These are phyloP conservation scores for Zygosaccharomyces sapae DNA, from an alignment of 1,139 yeast species.

Conservation along the genomic window DNA sequence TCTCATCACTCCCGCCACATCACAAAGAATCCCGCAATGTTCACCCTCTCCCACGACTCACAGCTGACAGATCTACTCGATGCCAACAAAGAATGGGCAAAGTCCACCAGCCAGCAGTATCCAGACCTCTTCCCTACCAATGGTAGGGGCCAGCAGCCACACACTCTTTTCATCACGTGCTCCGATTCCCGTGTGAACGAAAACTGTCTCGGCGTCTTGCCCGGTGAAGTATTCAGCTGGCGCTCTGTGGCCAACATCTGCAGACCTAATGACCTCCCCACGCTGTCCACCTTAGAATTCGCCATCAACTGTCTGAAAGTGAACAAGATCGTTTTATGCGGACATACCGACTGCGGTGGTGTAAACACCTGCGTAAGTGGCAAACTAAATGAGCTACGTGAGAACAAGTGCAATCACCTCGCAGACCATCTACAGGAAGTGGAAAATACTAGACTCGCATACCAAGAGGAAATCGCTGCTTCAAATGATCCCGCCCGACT, in stretches of 20 bases:
- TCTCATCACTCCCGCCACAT: background rate
- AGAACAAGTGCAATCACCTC: constrained; percentile 41
- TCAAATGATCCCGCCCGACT: constrained; percentile 24
- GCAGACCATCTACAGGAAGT: constrained; percentile 43
- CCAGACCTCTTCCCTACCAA: constrained; percentile 66
- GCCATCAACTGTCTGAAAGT: constrained; percentile 87
- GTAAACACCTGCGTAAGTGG: constrained; percentile 78
- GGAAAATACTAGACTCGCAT: constrained; percentile 44
- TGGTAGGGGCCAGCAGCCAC: constrained; percentile 86
- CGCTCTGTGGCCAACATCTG: constrained; percentile 88
- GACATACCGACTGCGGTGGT: constrained; percentile 99
- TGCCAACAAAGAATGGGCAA: constrained; percentile 67
- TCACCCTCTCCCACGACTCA: constrained; percentile 55
- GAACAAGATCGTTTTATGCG: constrained; percentile 80
- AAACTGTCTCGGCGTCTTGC: constrained; percentile 68
- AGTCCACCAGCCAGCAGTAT: constrained; percentile 52
- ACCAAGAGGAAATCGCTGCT: constrained; percentile 37
- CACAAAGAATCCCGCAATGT: constrained; percentile 38
- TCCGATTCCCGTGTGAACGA: constrained; percentile 92
- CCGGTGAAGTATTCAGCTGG: constrained; percentile 94
- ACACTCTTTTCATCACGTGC: constrained; percentile 94
- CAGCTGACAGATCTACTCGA: constrained; percentile 59
- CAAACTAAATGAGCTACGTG: constrained; percentile 50
- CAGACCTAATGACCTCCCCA: constrained; percentile 64
- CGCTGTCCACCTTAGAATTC: constrained; percentile 81